Conservation (phyloP, 1,139 yeast species). For the Magnusiomyces clavatus region DNA sequence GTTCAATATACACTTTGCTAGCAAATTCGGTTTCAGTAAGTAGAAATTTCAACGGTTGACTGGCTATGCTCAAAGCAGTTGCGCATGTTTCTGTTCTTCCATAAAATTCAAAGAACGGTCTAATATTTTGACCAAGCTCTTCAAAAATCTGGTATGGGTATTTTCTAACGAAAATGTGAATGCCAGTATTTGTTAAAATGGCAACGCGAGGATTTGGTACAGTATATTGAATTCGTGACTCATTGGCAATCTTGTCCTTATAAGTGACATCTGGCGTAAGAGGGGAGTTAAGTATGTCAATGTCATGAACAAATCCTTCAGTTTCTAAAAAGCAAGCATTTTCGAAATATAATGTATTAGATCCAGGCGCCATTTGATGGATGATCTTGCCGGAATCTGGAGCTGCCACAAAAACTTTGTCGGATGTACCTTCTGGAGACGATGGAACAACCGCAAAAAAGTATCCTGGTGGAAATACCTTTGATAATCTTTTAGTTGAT, state of each 20-base stretch:
- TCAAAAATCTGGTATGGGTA: constrained; percentile 74
- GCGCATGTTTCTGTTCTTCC: constrained; percentile 79
- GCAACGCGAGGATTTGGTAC: constrained; percentile 53
- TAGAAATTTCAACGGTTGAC: constrained; percentile 38
- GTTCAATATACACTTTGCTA: constrained; percentile 39
- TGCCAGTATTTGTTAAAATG: constrained; percentile 70
- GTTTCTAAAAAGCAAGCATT: constrained; percentile 70
- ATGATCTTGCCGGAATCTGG: constrained; percentile 73
- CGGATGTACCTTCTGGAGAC: constrained; percentile 20
- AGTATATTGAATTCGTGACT: constrained; percentile 77
- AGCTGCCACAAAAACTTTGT: constrained; percentile 62
- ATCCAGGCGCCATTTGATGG: constrained; percentile 39
- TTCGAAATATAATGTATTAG: constrained; percentile 52
- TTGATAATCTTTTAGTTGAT: constrained; percentile 36
- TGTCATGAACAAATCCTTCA: constrained; percentile 62
- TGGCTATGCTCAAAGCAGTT: constrained; percentile 73
- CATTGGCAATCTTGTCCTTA: constrained; percentile 60
- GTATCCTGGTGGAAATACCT: constrained; percentile 75
- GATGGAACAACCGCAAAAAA: constrained; percentile 46
- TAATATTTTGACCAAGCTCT: constrained; percentile 54
- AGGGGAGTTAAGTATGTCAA: constrained; percentile 60
- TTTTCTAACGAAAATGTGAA: constrained; percentile 66
- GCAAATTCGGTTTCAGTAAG: constrained; percentile 41
- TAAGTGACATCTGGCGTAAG: too few relatives aligned
- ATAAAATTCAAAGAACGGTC: constrained; percentile 45